These are phyloP conservation scores for Moesziomyces parantarcticus DNA, from an alignment of 1,284 basidiomycete species.

Conservation along the genomic window DNA sequence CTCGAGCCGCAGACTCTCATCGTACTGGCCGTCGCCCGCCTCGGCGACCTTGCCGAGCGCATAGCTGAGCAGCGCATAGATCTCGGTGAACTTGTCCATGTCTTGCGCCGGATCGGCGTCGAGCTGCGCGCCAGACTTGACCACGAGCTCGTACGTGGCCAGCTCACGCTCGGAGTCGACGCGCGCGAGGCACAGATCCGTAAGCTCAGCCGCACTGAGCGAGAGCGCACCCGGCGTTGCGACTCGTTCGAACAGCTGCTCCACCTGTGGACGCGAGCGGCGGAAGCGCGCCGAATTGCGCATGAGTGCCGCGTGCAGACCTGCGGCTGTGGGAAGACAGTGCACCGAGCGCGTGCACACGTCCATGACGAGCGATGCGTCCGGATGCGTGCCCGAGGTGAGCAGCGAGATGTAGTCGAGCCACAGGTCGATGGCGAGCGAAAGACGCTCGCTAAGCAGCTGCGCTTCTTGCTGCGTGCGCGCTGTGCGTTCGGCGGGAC, in stretches of 20 bases:
- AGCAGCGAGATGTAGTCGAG: conserved; percentile 50
- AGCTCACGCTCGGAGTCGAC: conserved; percentile 62
- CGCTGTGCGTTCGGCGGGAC: conserved; percentile 8
- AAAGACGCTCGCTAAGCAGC: conserved; percentile 20
- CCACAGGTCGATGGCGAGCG: conserved; percentile 55
- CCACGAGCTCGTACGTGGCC: conserved; percentile 35
- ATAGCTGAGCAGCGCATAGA: conserved; percentile 56
- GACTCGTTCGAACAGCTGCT: conserved; percentile 42
- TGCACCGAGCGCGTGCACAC: conserved; percentile 42
- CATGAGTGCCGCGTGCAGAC: conserved; percentile 51
- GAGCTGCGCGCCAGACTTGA: conserved; percentile 16
- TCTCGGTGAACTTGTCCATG: conserved; percentile 58
- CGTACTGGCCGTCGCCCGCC: conserved; percentile 23
- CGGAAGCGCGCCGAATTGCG: conserved; percentile 46
- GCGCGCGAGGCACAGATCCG: conserved; percentile 54
- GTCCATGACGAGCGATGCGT: conserved; percentile 41
- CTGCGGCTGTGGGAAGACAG: conserved; percentile 45
- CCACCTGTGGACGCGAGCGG: conserved; percentile 49
- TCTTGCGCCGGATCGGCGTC: conserved; percentile 45
- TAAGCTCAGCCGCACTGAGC: conserved; percentile 29
- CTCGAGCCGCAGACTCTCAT: conserved; percentile 38
- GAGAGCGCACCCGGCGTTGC: conserved; percentile 32
- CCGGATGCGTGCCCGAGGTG: conserved; percentile 16
- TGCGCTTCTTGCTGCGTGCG: conserved; percentile 32
- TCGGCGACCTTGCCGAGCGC: conserved; percentile 34